Conservation (phyloP, 306 rosid species). For the Gleditsia sinensis region DNA sequence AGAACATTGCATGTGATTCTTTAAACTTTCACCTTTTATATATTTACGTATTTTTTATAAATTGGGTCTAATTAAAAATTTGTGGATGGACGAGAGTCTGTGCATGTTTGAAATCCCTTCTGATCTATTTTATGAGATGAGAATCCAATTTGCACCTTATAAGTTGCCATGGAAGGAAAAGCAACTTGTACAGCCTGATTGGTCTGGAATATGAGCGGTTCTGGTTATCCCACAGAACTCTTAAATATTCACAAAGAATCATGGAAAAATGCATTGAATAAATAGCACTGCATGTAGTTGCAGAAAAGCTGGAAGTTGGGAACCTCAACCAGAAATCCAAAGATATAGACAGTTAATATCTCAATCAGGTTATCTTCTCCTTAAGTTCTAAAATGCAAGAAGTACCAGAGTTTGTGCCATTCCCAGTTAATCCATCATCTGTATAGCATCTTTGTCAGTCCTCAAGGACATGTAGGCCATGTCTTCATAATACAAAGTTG, state of each 20-base stretch:
- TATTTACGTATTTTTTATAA: no score
- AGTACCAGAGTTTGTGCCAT: conserved; percentile 40
- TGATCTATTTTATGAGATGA: neutral
- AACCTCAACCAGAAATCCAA: conserved; percentile 27
- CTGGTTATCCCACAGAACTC: conserved; percentile 3
- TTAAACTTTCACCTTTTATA: no score
- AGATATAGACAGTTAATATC: conserved; percentile 29
- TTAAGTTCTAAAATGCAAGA: conserved; percentile 14
- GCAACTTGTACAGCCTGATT: neutral
- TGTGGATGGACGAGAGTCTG: no score
- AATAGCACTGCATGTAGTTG: conserved; percentile 4
- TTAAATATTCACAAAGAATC: conserved; percentile 20
- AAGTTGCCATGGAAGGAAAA: conserved; percentile 24
- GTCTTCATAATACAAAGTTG: neutral
- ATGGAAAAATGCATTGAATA: conserved; percentile 19
- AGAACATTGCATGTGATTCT: no score
- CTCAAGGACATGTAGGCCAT: conserved; percentile 22
- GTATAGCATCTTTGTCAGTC: conserved; percentile 17
- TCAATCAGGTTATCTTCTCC: conserved; percentile 22
- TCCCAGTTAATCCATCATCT: conserved; percentile 13
- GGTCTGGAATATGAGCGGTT: conserved; percentile 39
- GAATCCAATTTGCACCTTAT: conserved; percentile 20
- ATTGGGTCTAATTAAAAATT: no score
- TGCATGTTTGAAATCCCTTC: neutral
- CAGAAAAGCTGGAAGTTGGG: conserved; percentile 29